Evolutionary conservation across 2,329 filamentous ascomycete species (phyloP).

Genomic region (Dactylonectria estremocensis): DNA sequence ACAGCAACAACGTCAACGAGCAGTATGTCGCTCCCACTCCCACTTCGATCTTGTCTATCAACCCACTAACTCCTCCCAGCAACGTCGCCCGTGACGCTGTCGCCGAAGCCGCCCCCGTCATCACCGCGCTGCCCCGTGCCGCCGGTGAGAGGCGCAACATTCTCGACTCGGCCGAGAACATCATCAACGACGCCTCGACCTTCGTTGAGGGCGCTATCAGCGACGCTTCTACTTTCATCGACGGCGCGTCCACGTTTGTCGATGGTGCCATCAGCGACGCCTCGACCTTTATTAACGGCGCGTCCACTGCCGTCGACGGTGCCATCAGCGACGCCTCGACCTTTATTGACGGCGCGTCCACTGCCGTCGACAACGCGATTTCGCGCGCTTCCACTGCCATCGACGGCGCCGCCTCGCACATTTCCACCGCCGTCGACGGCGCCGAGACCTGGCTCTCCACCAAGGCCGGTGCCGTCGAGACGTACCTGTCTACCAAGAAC

Average conservation of each 20-base stretch:
- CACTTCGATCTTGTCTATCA: background rate
- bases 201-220: background rate
- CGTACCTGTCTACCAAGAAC: conserved; percentile 23
- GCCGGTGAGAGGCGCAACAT: conserved; percentile 35
- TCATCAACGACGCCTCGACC: conserved; percentile 28
- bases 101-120: conserved; percentile 16
- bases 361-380: conserved; percentile 27
- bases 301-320: conserved; percentile 9
- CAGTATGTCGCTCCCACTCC: conserved; percentile 12
- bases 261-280: conserved; percentile 12
- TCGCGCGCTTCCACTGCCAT: conserved; percentile 21
- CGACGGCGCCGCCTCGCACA: conserved; percentile 10
- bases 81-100: conserved; percentile 5
- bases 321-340: conserved; percentile 30
- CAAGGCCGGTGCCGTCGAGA: conserved; percentile 26
- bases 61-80: conserved; percentile 19
- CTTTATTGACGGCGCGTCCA: too few relatives aligned
- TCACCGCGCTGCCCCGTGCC: conserved; percentile 32
- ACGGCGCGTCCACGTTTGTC: conserved; percentile 15
- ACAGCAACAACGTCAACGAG: conserved; percentile 4
- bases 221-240: background rate
- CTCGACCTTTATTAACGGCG: conserved; percentile 20
- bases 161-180: conserved; percentile 28
- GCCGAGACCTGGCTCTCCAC: conserved; percentile 31
- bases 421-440: conserved; percentile 30